A percentile compares a stretch with the other conserved stretches of the same genome.
Evolutionary conservation across 2,329 filamentous ascomycete species (phyloP).

Genomic region (Acephala macrosclerotiorum): DNA sequence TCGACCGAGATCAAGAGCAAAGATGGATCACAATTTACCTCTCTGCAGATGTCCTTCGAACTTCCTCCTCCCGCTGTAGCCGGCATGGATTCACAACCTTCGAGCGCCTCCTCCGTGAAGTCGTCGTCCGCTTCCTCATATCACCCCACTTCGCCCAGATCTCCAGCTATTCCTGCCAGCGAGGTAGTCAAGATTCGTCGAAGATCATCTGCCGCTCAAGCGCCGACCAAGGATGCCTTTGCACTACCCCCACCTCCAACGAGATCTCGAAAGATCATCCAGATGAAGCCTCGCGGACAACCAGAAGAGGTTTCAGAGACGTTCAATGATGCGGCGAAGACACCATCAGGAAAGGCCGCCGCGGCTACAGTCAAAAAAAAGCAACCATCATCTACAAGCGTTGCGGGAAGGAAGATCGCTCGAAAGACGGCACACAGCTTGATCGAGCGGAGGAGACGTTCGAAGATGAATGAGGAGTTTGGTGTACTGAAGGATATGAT

Average conservation of each 20-base stretch:
- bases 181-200: slow-evolving; percentile 52
- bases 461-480: slow-evolving; percentile 99
- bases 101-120: slow-evolving; percentile 51
- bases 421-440: slow-evolving; percentile 95
- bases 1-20: slow-evolving; percentile 82
- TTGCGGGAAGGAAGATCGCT: slow-evolving; percentile 91
- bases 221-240: slow-evolving; percentile 66
- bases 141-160: slow-evolving; percentile 52
- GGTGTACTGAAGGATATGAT: slow-evolving; percentile 93
- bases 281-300: slow-evolving; percentile 81
- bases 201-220: slow-evolving; percentile 54
- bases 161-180: slow-evolving; percentile 47
- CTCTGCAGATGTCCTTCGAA: slow-evolving; percentile 74
- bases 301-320: slow-evolving; percentile 42
- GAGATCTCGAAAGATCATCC: slow-evolving; percentile 92
- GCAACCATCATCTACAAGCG: slow-evolving; percentile 76
- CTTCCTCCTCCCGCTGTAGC: slow-evolving; percentile 78
- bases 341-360: slow-evolving; percentile 30
- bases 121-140: slow-evolving; percentile 59
- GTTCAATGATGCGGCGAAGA: slow-evolving; percentile 28
- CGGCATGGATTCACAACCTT: slow-evolving; percentile 54
- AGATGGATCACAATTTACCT: slow-evolving; percentile 67
- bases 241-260: slow-evolving; percentile 91
- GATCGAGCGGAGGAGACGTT: slow-evolving; percentile 87
- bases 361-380: slow-evolving; percentile 69